Percentiles rank a stretch among this genome's conserved stretches.
Evolutionary conservation across 2,329 filamentous ascomycete species (phyloP).

Genomic region (Alternaria tenuissima): DNA sequence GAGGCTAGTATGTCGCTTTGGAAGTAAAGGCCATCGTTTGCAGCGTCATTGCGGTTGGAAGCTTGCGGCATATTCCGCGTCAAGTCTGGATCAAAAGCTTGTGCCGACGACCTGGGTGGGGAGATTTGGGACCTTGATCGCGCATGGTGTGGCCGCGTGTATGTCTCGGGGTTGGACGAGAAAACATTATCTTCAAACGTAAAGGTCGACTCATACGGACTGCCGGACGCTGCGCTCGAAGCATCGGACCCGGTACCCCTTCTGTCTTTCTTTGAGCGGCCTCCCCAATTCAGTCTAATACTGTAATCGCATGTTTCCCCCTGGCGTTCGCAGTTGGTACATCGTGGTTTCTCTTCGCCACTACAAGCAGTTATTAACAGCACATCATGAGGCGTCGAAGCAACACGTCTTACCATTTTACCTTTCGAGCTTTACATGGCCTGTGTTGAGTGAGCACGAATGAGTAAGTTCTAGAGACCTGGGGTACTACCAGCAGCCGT

Average conservation of each 20-base stretch:
- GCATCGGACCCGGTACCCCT: conserved; percentile 38
- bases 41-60: conserved; percentile 15
- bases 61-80: conserved; percentile 26
- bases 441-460: conserved; percentile 52
- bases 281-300: conserved; percentile 82
- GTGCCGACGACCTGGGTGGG: conserved; percentile 25
- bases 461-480: neutral
- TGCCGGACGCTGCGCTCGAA: conserved; percentile 37
- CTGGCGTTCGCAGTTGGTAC: conserved; percentile 75
- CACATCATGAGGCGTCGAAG: neutral
- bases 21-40: conserved; percentile 27
- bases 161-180: conserved; percentile 27
- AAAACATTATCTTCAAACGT: conserved; percentile 39
- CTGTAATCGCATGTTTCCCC: conserved; percentile 81
- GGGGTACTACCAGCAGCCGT: conserved; percentile 68
- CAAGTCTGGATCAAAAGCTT: conserved; percentile 40
- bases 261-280: conserved; percentile 69
- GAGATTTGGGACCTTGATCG: conserved; percentile 37
- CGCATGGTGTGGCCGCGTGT: conserved; percentile 29
- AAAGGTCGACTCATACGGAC: conserved; percentile 42
- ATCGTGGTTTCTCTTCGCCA: conserved; percentile 77
- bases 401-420: conserved; percentile 68
- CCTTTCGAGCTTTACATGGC: conserved; percentile 81
- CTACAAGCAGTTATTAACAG: conserved; percentile 45
- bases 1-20: conserved; percentile 19